A percentile compares a stretch with the other conserved stretches of the same genome.
These are phyloP conservation scores for Clonostachys solani DNA, from an alignment of 2,329 filamentous ascomycete genomes.

Conservation along the genomic window DNA sequence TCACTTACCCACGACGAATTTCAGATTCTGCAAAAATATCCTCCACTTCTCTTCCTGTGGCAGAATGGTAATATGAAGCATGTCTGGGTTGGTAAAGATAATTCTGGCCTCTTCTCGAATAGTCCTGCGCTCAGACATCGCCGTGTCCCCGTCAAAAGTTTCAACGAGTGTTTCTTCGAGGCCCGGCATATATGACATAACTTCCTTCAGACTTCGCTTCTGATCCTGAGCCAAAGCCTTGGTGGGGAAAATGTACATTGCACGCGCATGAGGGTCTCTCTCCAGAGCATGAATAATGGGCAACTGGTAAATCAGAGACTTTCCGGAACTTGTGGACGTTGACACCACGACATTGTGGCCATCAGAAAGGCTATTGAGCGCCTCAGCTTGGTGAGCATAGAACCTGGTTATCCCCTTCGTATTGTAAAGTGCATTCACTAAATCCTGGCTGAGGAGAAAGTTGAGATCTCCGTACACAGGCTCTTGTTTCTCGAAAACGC, in stretches of 20 bases:
- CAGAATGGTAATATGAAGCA: slow-evolving; percentile 91
- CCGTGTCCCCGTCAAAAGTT: slow-evolving; percentile 94
- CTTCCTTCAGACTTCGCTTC: slow-evolving; percentile 78
- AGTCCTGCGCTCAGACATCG: slow-evolving; percentile 69
- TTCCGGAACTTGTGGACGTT: slow-evolving; percentile 94
- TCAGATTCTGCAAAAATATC: slow-evolving; percentile 80
- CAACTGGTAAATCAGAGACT: slow-evolving; percentile 96
- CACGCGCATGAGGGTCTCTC: slow-evolving; percentile 68
- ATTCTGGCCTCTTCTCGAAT: slow-evolving; percentile 88
- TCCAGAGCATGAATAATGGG: slow-evolving; percentile 87
- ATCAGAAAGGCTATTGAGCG: slow-evolving; percentile 80
- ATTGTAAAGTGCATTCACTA: slow-evolving; percentile 97
- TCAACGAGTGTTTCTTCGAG: slow-evolving; percentile 77
- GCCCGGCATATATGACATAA: slow-evolving; percentile 75
- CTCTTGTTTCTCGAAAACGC: slow-evolving; percentile 82
- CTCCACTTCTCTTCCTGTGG: slow-evolving; percentile 91
- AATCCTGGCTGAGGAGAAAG: slow-evolving; percentile 80
- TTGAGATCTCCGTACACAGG: slow-evolving; percentile 78
- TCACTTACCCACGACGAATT: slow-evolving; percentile 70
- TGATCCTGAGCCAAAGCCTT: slow-evolving; percentile 97
- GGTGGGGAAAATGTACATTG: slow-evolving; percentile 97
- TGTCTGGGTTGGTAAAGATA: slow-evolving; percentile 97
- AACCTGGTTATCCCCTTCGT: slow-evolving; percentile 80
- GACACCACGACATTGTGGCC: slow-evolving; percentile 87
- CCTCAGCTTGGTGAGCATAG: slow-evolving; percentile 89